phyloP scores from a whole-genome alignment of 306 rosid species.

The Elaeagnus macrophylla region DNA sequence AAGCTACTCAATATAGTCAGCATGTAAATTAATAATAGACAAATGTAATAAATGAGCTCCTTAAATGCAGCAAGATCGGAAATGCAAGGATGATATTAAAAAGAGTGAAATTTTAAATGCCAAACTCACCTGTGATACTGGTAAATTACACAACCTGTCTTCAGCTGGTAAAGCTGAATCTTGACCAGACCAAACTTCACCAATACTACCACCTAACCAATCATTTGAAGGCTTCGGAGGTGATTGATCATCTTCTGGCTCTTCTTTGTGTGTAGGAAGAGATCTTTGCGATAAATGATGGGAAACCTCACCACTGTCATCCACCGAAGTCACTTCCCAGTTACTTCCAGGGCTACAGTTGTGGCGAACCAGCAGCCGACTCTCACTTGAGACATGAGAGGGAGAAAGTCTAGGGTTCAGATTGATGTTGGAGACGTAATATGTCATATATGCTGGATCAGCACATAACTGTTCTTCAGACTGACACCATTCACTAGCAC shows the following conservation, averaged over 20 bases:
- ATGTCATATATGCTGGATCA: slow-evolving; percentile 50
- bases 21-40: no score
- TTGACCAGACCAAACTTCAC: slow-evolving; percentile 19
- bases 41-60: no score
- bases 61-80: no score
- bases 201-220: slow-evolving; percentile 18
- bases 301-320: slow-evolving; percentile 43
- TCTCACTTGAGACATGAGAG: slow-evolving; percentile 58
- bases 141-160: no score
- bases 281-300: slow-evolving; percentile 37
- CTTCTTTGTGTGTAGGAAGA: slow-evolving; percentile 61
- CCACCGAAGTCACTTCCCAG: slow-evolving; percentile 35
- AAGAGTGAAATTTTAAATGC: no score
- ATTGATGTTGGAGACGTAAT: slow-evolving; percentile 45
- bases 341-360: slow-evolving; percentile 41
- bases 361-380: slow-evolving; percentile 32
- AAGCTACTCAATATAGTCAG: no score
- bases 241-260: slow-evolving; percentile 56
- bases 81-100: no score
- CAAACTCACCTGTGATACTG: no score
- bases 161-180: slow-evolving; percentile 15
- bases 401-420: slow-evolving; percentile 63
- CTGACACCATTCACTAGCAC: slow-evolving; percentile 16
- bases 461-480: slow-evolving; percentile 42
- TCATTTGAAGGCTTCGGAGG: slow-evolving; percentile 37